Conservation (phyloP, 352 stramenopile species). For the Globisporangium carolinianum region DNA sequence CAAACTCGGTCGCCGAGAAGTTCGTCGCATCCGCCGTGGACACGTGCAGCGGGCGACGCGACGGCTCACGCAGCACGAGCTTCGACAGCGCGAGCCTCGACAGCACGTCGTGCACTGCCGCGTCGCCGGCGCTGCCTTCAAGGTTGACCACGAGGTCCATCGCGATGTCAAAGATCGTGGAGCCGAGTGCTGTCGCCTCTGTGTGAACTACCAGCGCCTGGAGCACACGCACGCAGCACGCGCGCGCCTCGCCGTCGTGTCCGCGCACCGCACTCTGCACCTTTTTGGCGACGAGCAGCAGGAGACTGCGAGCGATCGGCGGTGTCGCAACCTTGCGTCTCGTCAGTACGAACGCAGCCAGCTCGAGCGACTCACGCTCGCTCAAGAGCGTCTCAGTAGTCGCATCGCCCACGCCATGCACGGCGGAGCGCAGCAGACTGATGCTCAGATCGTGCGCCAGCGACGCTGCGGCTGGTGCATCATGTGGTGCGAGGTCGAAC, state of each 20-base stretch:
- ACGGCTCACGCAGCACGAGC: constrained; percentile 8
- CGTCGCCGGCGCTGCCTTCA: neutral
- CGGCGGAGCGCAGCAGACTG: constrained; percentile 3
- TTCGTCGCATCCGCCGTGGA: neutral
- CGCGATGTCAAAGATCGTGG: constrained; percentile 7
- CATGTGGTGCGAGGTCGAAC: neutral
- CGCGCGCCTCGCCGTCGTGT: neutral
- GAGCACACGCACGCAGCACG: constrained; percentile 10
- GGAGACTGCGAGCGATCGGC: constrained; percentile 1
- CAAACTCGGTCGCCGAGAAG: constrained; percentile 39
- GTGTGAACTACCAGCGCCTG: constrained; percentile 6
- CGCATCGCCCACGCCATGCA: neutral
- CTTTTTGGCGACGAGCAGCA: constrained; percentile 3
- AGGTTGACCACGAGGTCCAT: constrained; percentile 14
- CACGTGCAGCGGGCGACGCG: constrained; percentile 2
- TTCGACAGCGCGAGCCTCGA: constrained; percentile 1
- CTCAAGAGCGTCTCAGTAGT: neutral
- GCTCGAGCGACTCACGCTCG: constrained; percentile 5
- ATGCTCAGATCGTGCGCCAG: constrained; percentile 8
- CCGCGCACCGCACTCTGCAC: constrained; percentile 1
- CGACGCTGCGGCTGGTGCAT: neutral
- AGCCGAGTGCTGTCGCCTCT: constrained; percentile 1
- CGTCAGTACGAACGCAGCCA: constrained; percentile 5
- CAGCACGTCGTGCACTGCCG: constrained; percentile 2
- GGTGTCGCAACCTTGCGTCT: neutral